Base-by-base conservation (phyloP, 495 filamentous ascomycete species). In the Viridothelium virens region DNA sequence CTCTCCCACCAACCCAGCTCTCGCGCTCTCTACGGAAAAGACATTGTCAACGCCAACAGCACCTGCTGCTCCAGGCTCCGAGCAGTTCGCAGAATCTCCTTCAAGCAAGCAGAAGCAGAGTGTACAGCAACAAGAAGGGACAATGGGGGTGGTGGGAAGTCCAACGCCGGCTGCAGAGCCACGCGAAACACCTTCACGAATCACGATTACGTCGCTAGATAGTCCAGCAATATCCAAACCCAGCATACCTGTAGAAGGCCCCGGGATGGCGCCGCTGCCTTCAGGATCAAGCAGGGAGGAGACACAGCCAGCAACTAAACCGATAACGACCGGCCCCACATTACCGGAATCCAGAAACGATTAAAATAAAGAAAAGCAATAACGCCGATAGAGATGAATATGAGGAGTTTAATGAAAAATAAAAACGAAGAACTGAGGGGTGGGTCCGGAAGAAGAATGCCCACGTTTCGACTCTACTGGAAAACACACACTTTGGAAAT, bases 171-270 rank as follows among this genome's bases (percentile, higher is more conserved):
- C 5, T n/a, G 6, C 14, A 36, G 53, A 59, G 53, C 31, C 53
- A 36, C 53, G 3, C 25, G 53, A 59, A 36, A 59, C 53, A 18
- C 53, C 53, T 10, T 59, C 53, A 59, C 53, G 53, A 59, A 59
- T 59, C 31, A 33, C 53, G 25, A 59, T 36, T 34, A 59, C 53
- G 5, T 10, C 18, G 5, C 14, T 18, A 9, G 53, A 36, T 34
- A 33, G 25, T 36, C 53, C 3, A 59, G 18, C 11, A 59, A 18
- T 59, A 18, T 4, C 31, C 25, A 10, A 2, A 3, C 11, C 25
- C 36, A 31, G 5, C 18, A 9, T 31, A 59, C n/a, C 53, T 59
- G 18, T 36, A 10, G 53, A 59, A 59, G 53, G 53, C 11, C 36
- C 53, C 3, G 31, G 31, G 6, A 31, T 14, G 31, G 5, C 31